phyloP scores from a whole-genome alignment of 495 filamentous ascomycete species.

The Articulospora tetracladia region DNA sequence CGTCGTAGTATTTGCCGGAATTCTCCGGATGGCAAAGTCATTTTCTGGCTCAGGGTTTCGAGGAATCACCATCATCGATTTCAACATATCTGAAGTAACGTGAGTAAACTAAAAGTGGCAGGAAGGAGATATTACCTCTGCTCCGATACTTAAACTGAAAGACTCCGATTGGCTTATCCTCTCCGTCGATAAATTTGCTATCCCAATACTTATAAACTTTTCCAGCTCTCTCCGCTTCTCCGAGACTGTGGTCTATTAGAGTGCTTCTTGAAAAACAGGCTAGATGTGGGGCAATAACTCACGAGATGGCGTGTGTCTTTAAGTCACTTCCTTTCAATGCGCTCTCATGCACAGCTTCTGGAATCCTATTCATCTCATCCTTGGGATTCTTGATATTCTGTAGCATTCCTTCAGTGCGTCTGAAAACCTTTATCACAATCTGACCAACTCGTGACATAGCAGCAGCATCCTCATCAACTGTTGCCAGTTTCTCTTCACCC shows the following conservation, averaged over 20 bases:
- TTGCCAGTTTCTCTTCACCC: not conserved
- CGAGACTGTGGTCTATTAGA: not conserved
- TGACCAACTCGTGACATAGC: not conserved
- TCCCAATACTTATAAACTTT: not conserved
- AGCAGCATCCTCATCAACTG: not conserved
- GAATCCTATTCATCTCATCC: not conserved
- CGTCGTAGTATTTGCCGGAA: too few relatives aligned
- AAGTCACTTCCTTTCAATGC: conserved; percentile 4
- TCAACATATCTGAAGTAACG: not conserved
- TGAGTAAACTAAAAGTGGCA: not conserved
- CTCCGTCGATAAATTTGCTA: conserved; percentile 1
- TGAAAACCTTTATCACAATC: not conserved
- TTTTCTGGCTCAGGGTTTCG: not conserved
- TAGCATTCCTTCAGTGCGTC: not conserved
- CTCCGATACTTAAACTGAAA: conserved; percentile 12
- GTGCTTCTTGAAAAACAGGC: too few relatives aligned
- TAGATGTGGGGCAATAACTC: not conserved
- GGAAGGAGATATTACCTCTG: not conserved
- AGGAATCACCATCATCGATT: not conserved
- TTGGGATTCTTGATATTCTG: not conserved
- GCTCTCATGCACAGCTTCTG: not conserved
- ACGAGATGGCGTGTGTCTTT: not conserved
- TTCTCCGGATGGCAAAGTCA: too few relatives aligned
- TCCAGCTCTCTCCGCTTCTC: not conserved
- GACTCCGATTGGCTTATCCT: conserved; percentile 8